Conservation (phyloP, 2,329 filamentous ascomycete genomes). For the Penicillium sp. region DNA sequence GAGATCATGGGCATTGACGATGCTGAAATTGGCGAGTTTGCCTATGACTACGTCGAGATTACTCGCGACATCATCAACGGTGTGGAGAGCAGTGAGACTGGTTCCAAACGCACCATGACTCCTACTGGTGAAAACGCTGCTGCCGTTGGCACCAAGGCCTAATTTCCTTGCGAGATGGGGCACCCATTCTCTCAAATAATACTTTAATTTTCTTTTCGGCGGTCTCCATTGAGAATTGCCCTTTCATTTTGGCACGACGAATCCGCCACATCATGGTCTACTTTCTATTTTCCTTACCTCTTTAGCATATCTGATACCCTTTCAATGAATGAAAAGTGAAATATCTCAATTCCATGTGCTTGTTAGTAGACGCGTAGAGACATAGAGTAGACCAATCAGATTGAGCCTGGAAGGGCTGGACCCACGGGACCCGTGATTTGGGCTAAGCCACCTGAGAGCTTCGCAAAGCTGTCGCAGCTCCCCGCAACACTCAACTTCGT, state of each 20-base stretch:
- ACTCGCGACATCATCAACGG: conserved; percentile 61
- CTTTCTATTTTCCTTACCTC: not conserved
- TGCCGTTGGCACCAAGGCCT: conserved; percentile 26
- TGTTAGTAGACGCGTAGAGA: not conserved
- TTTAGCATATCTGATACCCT: conserved; percentile 14
- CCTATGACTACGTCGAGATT: conserved; percentile 90
- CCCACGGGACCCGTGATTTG: conserved; percentile 8
- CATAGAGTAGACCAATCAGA: not conserved
- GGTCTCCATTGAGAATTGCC: not conserved
- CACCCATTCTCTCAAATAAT: conserved; percentile 7
- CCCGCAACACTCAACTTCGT: not conserved
- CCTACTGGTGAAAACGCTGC: conserved; percentile 20
- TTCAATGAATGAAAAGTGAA: not conserved
- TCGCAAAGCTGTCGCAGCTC: conserved; percentile 10
- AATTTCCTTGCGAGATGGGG: conserved; percentile 4
- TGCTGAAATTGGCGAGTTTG: conserved; percentile 86
- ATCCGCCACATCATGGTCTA: not conserved
- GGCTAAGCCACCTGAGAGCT: conserved; percentile 1
- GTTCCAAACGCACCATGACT: conserved; percentile 31
- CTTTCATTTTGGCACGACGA: not conserved
- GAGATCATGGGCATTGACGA: conserved; percentile 85
- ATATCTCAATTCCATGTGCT: not conserved
- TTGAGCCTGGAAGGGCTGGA: not conserved
- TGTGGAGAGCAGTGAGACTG: conserved; percentile 26
- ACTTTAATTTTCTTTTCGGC: conserved; percentile 4